Base-by-base conservation (phyloP, 2,329 filamentous ascomycete species). In the Chaetomiaceae sp. region DNA sequence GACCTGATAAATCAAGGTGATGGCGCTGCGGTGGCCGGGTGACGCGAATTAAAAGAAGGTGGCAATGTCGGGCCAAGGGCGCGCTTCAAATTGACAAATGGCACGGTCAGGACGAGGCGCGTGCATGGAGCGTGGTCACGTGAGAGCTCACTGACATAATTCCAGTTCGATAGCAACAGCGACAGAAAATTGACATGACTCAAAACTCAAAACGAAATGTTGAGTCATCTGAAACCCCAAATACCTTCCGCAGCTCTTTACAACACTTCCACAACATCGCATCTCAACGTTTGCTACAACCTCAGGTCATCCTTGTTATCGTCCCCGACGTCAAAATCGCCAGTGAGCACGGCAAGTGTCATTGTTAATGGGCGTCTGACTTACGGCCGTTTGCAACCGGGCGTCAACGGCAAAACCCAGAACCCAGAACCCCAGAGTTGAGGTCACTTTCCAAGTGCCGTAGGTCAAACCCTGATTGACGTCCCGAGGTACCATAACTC, bases 61-160 rank as follows among this genome's bases (percentile, higher is more conserved):
- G n/a, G 20, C 21, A 11, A 57, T 58, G 57, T 57, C 51, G 48
- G 38, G 13, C 25, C 18, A 51, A 59, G 57, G 57, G 54, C 57
- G 54, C 54, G 54, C 34, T 20, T 21, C 40, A n/a, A n/a, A n/a
- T n/a, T n/a, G n/a, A 9, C 18, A 5, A n/a, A 37, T 11, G 16
- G n/a, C 13, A 5, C 30, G 50, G 23, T 11, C 4, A 5, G 21
- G 13, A 8, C 33, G 56, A 49, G 44, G 46, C 57, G 57, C 57
- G 57, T 57, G 16, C 4, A 10, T 43, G 54, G 27, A 49, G 49
- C 57, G 57, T 13, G 18, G 13, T 59, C 57, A 59, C 54, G 57
- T 59, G 57, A 51, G 33, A 37, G n/a, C n/a, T n/a, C n/a, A n/a
- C n/a, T n/a, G n/a, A n/a, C n/a, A n/a, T n/a, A n/a, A n/a, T n/a